These are phyloP conservation scores for Rhizophagus sp. DNA, from an alignment of 192 early-diverging fungal genomes.

Conservation along the genomic window DNA sequence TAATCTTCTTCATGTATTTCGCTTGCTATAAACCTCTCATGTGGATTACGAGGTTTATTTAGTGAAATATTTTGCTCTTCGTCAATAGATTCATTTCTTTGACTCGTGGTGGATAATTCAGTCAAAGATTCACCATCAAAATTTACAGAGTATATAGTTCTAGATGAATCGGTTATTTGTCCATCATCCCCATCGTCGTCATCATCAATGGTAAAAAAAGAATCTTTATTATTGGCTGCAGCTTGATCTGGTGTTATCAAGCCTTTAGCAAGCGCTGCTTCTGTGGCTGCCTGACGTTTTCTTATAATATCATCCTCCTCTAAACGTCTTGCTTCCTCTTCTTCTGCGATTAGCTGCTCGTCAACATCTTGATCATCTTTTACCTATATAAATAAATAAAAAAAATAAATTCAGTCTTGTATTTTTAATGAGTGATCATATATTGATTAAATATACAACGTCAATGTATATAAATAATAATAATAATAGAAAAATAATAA, in stretches of 20 bases:
- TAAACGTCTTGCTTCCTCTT: conserved; percentile 11
- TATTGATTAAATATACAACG: too few species aligned
- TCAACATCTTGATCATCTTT: conserved; percentile 13
- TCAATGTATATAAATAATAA: too few species aligned
- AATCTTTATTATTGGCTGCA: background rate
- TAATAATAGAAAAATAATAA: too few species aligned
- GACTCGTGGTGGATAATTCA: conserved; percentile 21
- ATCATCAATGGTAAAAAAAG: background rate
- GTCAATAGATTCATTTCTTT: background rate
- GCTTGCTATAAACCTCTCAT: background rate
- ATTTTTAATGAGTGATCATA: too few species aligned
- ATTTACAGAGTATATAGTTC: background rate
- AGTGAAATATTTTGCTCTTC: conserved; percentile 7
- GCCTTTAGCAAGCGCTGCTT: conserved; percentile 21
- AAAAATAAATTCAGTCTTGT: background rate
- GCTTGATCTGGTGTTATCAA: background rate
- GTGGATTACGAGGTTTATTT: conserved; percentile 27
- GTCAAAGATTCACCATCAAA: background rate
- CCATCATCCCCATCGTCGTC: conserved; percentile 22
- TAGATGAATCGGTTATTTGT: background rate
- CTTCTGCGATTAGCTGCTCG: conserved; percentile 17
- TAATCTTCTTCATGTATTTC: conserved; percentile 23
- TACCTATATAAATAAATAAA: background rate
- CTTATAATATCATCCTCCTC: conserved; percentile 23
- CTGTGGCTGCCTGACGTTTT: conserved; percentile 4